These are phyloP conservation scores for Erigeron canadensis DNA, from an alignment of 129 eudicot genomes.

Conservation along the genomic window DNA sequence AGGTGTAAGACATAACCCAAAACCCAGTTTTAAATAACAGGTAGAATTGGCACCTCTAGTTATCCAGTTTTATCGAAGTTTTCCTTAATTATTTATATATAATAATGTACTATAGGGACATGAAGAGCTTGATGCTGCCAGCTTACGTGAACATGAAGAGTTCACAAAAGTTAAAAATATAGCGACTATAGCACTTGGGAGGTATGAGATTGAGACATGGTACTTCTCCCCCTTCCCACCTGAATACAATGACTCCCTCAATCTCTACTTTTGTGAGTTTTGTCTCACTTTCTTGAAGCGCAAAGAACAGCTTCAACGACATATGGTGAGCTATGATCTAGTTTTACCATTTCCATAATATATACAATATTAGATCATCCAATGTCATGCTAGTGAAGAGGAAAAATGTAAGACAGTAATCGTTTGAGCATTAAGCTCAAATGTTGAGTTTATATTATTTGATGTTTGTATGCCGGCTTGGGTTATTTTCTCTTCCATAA, in stretches of 20 bases:
- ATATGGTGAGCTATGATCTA: constrained; percentile 59
- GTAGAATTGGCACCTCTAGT: background rate
- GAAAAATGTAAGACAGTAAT: background rate
- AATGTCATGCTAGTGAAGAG: constrained; percentile 12
- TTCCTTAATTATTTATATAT: background rate
- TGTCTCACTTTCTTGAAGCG: constrained; percentile 98
- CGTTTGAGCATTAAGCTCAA: background rate
- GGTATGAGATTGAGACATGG: constrained; percentile 98
- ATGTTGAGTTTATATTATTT: background rate
- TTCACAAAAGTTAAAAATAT: constrained; percentile 96
- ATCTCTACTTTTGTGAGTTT: constrained; percentile 95
- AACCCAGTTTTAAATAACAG: no score
- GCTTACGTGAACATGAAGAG: constrained; percentile 98
- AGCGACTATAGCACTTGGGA: constrained; percentile 91
- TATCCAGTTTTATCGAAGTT: background rate
- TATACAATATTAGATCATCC: constrained; percentile 1
- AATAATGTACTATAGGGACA: constrained; percentile 57
- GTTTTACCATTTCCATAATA: background rate
- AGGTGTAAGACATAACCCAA: no score
- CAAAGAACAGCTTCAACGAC: constrained; percentile 96
- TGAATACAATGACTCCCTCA: constrained; percentile 85
- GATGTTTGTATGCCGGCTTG: background rate
- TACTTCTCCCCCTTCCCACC: constrained; percentile 98
- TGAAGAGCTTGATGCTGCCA: constrained; percentile 98
- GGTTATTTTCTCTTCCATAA: background rate